Evolutionary conservation across 2,329 filamentous ascomycete species (phyloP).

Genomic region (Fusarium globosum): DNA sequence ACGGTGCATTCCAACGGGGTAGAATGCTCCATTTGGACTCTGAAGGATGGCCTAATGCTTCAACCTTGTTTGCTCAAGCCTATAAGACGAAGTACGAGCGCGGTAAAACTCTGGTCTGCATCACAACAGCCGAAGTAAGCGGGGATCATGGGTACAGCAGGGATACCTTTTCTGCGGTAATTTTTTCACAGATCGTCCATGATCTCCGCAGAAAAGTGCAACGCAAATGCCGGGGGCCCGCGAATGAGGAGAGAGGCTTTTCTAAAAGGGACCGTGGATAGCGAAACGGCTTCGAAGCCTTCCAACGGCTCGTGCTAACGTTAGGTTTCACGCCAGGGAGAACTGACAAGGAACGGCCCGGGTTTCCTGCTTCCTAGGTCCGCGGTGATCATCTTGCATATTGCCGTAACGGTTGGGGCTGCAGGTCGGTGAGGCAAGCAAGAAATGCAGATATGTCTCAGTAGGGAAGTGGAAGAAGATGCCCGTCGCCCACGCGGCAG

Average conservation of each 20-base stretch:
- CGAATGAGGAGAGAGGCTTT: slow-evolving; percentile 7
- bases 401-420: neutral
- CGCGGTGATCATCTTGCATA: neutral
- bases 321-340: slow-evolving; percentile 15
- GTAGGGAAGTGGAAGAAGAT: neutral
- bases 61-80: neutral
- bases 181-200: slow-evolving; percentile 7
- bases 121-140: neutral
- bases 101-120: slow-evolving; percentile 5
- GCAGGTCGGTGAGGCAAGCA: neutral
- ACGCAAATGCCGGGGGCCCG: neutral
- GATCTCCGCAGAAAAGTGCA: slow-evolving; percentile 11
- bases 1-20: slow-evolving; percentile 10
- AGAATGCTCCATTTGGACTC: slow-evolving; percentile 6
- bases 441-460: neutral
- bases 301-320: neutral
- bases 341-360: slow-evolving; percentile 27
- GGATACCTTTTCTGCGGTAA: slow-evolving; percentile 6
- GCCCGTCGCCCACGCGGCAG: neutral
- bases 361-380: neutral
- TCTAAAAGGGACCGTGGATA: neutral
- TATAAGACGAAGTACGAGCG: neutral
- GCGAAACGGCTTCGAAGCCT: slow-evolving; percentile 17
- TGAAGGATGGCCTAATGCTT: neutral
- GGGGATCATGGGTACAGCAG: neutral